Evolutionary conservation across 495 filamentous ascomycete species (phyloP), one percentile per base, ranked within the genome.

Genomic region (Penicillium odoratum): DNA sequence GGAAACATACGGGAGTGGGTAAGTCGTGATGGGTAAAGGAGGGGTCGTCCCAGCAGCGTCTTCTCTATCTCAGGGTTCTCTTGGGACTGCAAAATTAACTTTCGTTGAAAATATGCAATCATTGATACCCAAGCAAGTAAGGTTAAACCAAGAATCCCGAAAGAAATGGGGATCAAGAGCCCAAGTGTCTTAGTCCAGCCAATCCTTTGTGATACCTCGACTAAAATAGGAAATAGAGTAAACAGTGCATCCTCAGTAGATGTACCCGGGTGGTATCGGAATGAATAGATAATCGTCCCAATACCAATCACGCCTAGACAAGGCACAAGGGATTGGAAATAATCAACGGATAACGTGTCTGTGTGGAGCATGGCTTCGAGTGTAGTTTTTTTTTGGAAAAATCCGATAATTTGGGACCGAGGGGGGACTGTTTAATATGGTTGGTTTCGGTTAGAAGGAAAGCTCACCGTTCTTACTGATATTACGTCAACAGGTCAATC

Each of bases 1-100:
- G 63, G 60, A 31, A 57, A 58, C 15, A 44, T 28, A 13, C 61
- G 48, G 13, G 54, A 52, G 42, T 63, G 60, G 3, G 38, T 55
- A 30, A 63, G 53, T n/a, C 40, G 55, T 4, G 43, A 38, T 2
- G 60, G 60, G n/a, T 60, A 66, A 8, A 66, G 28, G 28, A 66
- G 46, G 13, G 60, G 63, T 25, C 55, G 46, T 30, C 58, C 62
- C 7, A 65, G 13, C 5, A 58, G 34, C 4, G 34, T 21, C 13
- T 55, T 47, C 21, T 45, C 26, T 13, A n/a, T 11, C 3, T 55
- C 52, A n/a, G 42, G 15, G 7, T 47, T 26, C 0, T n/a, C 6
- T 38, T 51, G 15, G 21, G 28, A 38, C 30, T 25, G 36, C 3
- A 55, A 42, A 5, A 47, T 36, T 15, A 55, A 36, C 4, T 55